A percentile compares a stretch with the other conserved stretches of the same genome.
phyloP scores from a whole-genome alignment of 495 filamentous ascomycete genomes.

The Penicillium samsonianum region DNA sequence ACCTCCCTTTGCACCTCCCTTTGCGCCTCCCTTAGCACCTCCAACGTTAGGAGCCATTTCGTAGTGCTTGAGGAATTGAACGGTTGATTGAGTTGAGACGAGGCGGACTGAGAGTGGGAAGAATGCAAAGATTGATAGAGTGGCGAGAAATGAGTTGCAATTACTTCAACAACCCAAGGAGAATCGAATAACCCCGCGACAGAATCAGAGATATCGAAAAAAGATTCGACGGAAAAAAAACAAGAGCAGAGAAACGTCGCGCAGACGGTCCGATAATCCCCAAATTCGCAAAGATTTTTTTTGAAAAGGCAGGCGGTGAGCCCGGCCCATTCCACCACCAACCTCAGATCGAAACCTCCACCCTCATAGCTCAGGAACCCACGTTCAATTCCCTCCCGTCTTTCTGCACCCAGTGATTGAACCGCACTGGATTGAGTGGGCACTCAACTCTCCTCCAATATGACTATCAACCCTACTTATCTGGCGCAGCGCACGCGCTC shows the following conservation, averaged over 20 bases:
- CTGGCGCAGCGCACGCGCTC: slow-evolving; percentile 86
- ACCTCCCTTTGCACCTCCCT: slow-evolving; percentile 27
- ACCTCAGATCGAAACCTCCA: slow-evolving; percentile 35
- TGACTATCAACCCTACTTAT: slow-evolving; percentile 88
- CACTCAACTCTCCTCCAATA: slow-evolving; percentile 32
- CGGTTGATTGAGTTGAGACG: not conserved
- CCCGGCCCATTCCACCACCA: slow-evolving; percentile 17
- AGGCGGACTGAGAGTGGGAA: slow-evolving; percentile 1
- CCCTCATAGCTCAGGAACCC: slow-evolving; percentile 29
- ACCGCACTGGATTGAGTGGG: slow-evolving; percentile 25
- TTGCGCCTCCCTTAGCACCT: slow-evolving; percentile 34
- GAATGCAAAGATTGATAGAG: not conserved
- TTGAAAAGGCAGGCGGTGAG: slow-evolving; percentile 50
- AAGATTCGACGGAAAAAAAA: slow-evolving; percentile 12
- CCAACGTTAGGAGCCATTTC: slow-evolving; percentile 37
- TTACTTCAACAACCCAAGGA: not conserved
- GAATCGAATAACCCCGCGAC: not conserved
- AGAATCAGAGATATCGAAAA: slow-evolving; percentile 10
- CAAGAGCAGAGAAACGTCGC: slow-evolving; percentile 14
- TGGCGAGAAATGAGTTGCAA: not conserved
- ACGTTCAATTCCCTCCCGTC: slow-evolving; percentile 20
- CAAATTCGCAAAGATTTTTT: slow-evolving; percentile 39
- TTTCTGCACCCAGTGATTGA: slow-evolving; percentile 25
- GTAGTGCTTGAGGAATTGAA: slow-evolving; percentile 8
- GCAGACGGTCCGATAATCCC: slow-evolving; percentile 11